phyloP scores from a whole-genome alignment of 805 yeast genomes.

The Schwanniomyces polymorphus region DNA sequence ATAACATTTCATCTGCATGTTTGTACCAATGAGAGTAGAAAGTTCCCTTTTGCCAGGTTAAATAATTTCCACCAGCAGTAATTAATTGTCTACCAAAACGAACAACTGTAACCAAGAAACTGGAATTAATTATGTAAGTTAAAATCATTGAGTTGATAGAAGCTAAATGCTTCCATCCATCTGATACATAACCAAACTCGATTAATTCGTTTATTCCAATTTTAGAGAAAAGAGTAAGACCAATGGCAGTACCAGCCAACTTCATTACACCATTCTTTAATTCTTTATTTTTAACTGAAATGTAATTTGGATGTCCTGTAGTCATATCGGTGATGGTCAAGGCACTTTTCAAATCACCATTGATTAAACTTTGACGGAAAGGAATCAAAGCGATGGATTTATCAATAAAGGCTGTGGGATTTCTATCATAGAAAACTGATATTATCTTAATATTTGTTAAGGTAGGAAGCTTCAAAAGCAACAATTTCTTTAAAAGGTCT shows the following conservation, averaged over 20 bases:
- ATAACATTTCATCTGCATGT: constrained; percentile 67
- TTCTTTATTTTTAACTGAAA: constrained; percentile 28
- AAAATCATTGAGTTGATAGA: constrained; percentile 48
- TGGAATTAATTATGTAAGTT: constrained; percentile 39
- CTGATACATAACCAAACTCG: constrained; percentile 39
- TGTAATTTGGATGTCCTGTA: constrained; percentile 55
- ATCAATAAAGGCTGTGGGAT: constrained; percentile 29
- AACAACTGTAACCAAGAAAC: constrained; percentile 42
- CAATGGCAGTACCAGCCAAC: constrained; percentile 30
- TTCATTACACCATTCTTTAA: constrained; percentile 29
- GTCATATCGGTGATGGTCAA: constrained; percentile 60
- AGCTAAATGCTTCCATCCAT: constrained; percentile 35
- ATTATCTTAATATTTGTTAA: constrained; percentile 27
- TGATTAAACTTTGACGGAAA: constrained; percentile 56
- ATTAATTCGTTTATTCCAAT: constrained; percentile 41
- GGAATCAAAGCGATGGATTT: constrained; percentile 56
- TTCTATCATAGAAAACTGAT: constrained; percentile 21
- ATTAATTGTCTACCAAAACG: constrained; percentile 38
- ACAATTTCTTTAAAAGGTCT: constrained; percentile 24
- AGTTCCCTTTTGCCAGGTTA: constrained; percentile 66
- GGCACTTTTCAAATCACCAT: constrained; percentile 58
- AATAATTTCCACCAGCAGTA: constrained; percentile 48
- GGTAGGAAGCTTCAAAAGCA: constrained; percentile 34
- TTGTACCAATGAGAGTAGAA: constrained; percentile 62
- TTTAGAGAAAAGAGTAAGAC: constrained; percentile 37